Evolutionary conservation across 352 stramenopile species (phyloP), one percentile per base, ranked within the genome.

Genomic region (Saprolegnia parasitica): DNA sequence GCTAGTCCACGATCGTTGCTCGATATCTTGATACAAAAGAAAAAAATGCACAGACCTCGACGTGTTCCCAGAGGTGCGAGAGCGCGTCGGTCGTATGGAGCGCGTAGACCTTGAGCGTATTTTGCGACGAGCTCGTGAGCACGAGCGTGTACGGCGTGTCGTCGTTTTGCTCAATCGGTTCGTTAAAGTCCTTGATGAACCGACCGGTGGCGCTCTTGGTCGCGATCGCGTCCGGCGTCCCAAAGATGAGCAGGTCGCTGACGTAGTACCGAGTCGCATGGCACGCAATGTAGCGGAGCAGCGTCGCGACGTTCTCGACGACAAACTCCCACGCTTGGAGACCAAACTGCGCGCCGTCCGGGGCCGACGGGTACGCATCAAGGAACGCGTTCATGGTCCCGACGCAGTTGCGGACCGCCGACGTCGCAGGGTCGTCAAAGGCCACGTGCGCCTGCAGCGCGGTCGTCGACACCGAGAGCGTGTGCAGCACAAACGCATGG

Each of bases 261-360:
- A 96, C 81, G 26, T 93, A 84, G 63, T 96, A 96, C 9, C 87
- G 83, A 26, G 79, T 81, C 2, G 78, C 78, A 40, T 96, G 87
- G 42, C 83, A 93, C n/a, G 81, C 87, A 67, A 96, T 89, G 63
- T 93, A 96, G 0, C 87, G 81, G 32, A 96, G 66, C 55, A 96
- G 65, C 68, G 91, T 89, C 62, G 81, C 81, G 9, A 94, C 84
- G 58, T 89, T 78, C 9, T 88, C 75, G 56, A 89, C 81, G 35
- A 91, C 79, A 67, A 93, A 84, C 29, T 80, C 75, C 0, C 74
- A 73, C 21, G 91, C 73, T 23, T 83, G 80, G 18, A 82, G 79
- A 4, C 87, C 86, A 62, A 81, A 76, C 37, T 77, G 78, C 23
- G 75, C 83, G 26, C 77, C 46, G 3, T n/a, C 35, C 1, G 63